Evolutionary conservation across 306 rosid genomes (phyloP).

Genomic region (Dryas drummondii): DNA sequence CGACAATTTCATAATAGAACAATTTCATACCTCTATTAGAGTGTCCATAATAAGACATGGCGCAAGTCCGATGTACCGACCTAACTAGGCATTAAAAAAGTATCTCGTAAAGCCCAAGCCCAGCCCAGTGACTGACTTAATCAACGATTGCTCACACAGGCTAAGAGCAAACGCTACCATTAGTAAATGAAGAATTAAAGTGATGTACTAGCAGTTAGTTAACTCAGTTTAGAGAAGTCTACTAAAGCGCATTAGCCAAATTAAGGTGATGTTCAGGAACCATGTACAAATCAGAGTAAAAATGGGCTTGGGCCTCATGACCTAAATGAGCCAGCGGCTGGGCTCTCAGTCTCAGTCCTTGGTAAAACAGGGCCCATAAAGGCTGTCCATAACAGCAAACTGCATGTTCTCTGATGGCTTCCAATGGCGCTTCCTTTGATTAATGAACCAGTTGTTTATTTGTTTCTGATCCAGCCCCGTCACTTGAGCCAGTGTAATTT

Average conservation of each 20-base stretch:
- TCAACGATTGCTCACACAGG: no score
- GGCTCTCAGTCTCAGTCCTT: neutral
- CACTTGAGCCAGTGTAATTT: constrained; percentile 56
- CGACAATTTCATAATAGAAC: no score
- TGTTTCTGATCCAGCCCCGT: constrained; percentile 74
- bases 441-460: constrained; percentile 80
- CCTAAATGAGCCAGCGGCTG: neutral
- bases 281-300: constrained; percentile 1
- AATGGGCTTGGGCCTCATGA: no score
- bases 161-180: neutral
- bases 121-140: no score
- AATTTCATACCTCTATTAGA: no score
- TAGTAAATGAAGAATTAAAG: neutral
- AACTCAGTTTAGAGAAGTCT: neutral
- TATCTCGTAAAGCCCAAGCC: no score
- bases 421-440: constrained; percentile 92
- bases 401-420: constrained; percentile 62
- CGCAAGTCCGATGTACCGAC: no score
- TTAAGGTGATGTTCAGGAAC: neutral
- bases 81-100: no score
- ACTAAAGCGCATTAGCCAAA: neutral
- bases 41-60: no score
- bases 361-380: constrained; percentile 38
- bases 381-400: constrained; percentile 42
- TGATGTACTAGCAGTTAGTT: neutral